Percentiles rank a stretch among this genome's conserved stretches.
Conservation (phyloP, 345 rosid species). For the Crucihimalaya himalaica region DNA sequence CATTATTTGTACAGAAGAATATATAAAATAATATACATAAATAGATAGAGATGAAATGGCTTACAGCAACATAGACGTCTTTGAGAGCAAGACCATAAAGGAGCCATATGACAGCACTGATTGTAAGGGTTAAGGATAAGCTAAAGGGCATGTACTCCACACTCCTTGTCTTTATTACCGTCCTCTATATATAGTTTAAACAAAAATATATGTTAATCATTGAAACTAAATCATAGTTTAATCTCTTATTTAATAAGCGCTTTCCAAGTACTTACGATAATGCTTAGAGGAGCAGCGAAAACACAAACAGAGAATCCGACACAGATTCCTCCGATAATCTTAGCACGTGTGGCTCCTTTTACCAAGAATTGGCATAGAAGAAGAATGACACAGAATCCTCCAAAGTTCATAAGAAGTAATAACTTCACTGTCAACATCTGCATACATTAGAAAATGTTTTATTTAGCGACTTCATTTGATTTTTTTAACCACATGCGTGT, state of each 20-base stretch:
- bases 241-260: not conserved
- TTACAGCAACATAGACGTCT: conserved; percentile 52
- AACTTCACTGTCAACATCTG: conserved; percentile 50
- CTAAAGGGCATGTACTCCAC: conserved; percentile 75
- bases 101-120: conserved; percentile 62
- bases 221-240: not conserved
- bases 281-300: conserved; percentile 57
- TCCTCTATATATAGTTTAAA: conserved; percentile 38
- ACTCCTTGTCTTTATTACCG: conserved; percentile 53
- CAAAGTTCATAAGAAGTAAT: conserved; percentile 48
- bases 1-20: not conserved
- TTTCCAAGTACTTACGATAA: conserved; percentile 39
- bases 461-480: not conserved
- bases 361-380: conserved; percentile 45
- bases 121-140: conserved; percentile 55
- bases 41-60: not conserved
- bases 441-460: conserved; percentile 1
- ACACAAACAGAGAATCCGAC: conserved; percentile 49
- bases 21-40: no score
- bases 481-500: not conserved
- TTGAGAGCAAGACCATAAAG: conserved; percentile 56
- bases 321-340: conserved; percentile 52
- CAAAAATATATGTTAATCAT: conserved; percentile 8
- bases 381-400: conserved; percentile 44
- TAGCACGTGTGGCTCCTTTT: conserved; percentile 40